These are phyloP conservation scores for Candida ficus DNA, from an alignment of 805 yeast genomes.

Conservation along the genomic window DNA sequence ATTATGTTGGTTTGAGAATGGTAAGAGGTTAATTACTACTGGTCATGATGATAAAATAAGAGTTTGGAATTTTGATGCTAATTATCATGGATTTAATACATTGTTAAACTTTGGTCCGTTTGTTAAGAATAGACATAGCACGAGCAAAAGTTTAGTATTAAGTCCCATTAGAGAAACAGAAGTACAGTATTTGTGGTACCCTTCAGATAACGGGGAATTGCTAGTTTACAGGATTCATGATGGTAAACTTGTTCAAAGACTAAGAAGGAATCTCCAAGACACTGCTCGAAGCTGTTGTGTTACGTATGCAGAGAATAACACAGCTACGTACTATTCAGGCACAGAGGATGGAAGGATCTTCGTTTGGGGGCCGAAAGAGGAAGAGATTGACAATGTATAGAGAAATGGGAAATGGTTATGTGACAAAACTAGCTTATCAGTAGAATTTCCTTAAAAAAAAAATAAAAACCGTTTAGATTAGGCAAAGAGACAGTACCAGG, in stretches of 20 bases:
- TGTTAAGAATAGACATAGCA: slow-evolving; percentile 53
- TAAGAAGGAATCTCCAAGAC: slow-evolving; percentile 40
- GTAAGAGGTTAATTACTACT: slow-evolving; percentile 55
- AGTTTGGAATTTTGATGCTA: slow-evolving; percentile 66
- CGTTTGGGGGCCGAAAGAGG: slow-evolving; percentile 44
- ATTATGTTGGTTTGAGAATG: slow-evolving; percentile 64
- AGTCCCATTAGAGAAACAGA: slow-evolving; percentile 44
- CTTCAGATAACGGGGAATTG: slow-evolving; percentile 73
- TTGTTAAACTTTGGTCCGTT: slow-evolving; percentile 74
- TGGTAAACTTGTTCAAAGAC: slow-evolving; percentile 57
- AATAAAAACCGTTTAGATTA: not conserved
- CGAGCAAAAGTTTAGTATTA: slow-evolving; percentile 24
- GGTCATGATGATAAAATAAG: slow-evolving; percentile 80
- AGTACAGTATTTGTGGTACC: slow-evolving; percentile 56
- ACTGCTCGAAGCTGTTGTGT: slow-evolving; percentile 46
- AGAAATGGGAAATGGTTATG: no score
- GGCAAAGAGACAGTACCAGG: no score
- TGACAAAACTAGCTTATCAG: no score
- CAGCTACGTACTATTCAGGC: slow-evolving; percentile 50
- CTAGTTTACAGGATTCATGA: slow-evolving; percentile 51
- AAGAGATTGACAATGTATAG: slow-evolving; percentile 6
- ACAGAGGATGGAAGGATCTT: slow-evolving; percentile 63
- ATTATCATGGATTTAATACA: slow-evolving; percentile 46
- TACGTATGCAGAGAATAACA: slow-evolving; percentile 39
- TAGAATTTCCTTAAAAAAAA: not conserved